These are phyloP conservation scores for Sphagnum magellanicum DNA, from an alignment of 228 moss, liverwort and hornwort genomes.

Conservation along the genomic window DNA sequence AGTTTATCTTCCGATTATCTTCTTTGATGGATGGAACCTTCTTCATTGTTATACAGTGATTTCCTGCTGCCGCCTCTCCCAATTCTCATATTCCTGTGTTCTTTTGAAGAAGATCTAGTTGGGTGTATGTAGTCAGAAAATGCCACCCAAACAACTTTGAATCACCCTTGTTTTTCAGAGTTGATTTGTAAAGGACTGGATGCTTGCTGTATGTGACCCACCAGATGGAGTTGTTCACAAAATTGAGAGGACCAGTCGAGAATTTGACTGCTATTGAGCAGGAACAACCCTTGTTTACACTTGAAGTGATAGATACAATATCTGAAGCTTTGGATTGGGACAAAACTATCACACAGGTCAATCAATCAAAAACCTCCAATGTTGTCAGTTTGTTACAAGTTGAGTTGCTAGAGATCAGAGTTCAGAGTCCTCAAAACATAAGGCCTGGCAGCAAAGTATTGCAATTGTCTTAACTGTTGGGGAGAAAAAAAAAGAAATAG, in stretches of 20 bases:
- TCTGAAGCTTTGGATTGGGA: constrained; percentile 86
- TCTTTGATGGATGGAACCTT: too few species aligned
- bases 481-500: not conserved
- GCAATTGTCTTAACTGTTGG: not conserved
- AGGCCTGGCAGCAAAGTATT: too few species aligned
- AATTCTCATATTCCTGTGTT: too few species aligned
- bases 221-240: constrained; percentile 67
- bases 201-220: not conserved
- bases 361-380: not conserved
- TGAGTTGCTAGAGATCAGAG: too few species aligned
- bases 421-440: too few species aligned
- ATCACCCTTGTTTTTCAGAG: too few species aligned
- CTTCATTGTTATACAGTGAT: too few species aligned
- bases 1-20: not conserved
- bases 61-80: too few species aligned
- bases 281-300: constrained; percentile 24
- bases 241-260: constrained; percentile 29
- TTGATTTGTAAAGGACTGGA: not conserved
- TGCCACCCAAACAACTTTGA: not conserved
- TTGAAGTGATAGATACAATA: constrained; percentile 67
- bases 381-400: not conserved
- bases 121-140: not conserved
- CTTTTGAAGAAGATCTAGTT: too few species aligned
- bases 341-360: constrained; percentile 56
- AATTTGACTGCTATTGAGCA: constrained; percentile 14